phyloP scores from a whole-genome alignment of 1,284 basidiomycete genomes.

The Malassezia dermatis region DNA sequence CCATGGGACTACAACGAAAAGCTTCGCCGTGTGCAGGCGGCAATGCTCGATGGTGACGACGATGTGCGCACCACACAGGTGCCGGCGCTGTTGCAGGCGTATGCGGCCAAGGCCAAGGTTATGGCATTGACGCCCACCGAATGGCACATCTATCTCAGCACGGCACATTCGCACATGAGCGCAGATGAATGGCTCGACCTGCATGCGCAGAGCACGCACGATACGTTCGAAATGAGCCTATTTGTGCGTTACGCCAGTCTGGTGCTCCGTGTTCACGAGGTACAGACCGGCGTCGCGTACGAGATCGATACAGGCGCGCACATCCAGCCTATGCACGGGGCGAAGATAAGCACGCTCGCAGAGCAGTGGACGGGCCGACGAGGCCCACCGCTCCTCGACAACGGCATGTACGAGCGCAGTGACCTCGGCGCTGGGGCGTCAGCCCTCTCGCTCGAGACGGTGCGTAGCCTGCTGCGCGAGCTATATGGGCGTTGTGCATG shows the following conservation, averaged over 20 bases:
- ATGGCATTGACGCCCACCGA: conserved; percentile 11
- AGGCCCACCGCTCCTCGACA: conserved; percentile 8
- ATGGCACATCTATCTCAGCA: conserved; percentile 17
- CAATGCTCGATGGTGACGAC: conserved; percentile 4
- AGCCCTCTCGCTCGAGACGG: conserved; percentile 2
- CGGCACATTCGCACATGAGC: neutral
- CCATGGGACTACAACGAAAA: conserved; percentile 11
- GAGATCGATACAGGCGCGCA: neutral
- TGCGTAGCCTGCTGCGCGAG: conserved; percentile 1
- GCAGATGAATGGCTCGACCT: conserved; percentile 14
- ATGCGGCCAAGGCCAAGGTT: neutral
- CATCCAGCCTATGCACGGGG: neutral
- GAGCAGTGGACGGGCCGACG: conserved; percentile 6
- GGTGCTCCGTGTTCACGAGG: neutral
- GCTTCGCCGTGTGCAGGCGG: conserved; percentile 8
- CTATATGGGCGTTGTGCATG: conserved; percentile 15
- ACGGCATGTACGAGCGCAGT: conserved; percentile 9
- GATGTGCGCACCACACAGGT: neutral
- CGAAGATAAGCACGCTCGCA: neutral
- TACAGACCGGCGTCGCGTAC: neutral
- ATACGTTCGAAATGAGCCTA: conserved; percentile 12
- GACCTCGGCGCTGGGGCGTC: conserved; percentile 16
- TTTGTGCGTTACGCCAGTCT: conserved; percentile 23
- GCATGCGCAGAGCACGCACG: conserved; percentile 19
- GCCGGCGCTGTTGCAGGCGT: neutral